These are phyloP conservation scores for Viola pubescens DNA, from an alignment of 441 rosid species.

Conservation along the genomic window DNA sequence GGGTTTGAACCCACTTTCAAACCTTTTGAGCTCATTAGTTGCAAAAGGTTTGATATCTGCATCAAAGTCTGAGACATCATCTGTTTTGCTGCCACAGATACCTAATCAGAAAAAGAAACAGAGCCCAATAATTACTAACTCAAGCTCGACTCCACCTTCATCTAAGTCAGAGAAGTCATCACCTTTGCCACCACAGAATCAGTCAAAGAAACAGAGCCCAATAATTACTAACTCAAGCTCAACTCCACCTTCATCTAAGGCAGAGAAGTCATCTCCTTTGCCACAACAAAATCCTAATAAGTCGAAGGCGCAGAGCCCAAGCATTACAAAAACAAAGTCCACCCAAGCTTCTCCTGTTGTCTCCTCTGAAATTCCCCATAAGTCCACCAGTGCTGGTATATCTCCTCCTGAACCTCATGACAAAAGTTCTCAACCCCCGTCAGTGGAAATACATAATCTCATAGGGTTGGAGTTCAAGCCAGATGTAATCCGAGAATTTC, in stretches of 20 bases:
- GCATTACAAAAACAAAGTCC: background rate
- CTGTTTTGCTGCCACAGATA: slow-evolving; percentile 25
- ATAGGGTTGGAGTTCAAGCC: slow-evolving; percentile 77
- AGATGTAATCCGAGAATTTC: slow-evolving; percentile 68
- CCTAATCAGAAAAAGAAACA: slow-evolving; percentile 28
- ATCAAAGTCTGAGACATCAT: slow-evolving; percentile 45
- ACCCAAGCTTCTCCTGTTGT: slow-evolving; percentile 19
- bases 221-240: no score
- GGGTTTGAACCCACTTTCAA: slow-evolving; percentile 56
- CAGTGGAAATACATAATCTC: slow-evolving; percentile 33
- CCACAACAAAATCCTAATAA: background rate
- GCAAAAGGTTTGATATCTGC: slow-evolving; percentile 90
- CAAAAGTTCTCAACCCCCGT: slow-evolving; percentile 25
- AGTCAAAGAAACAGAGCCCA: slow-evolving; percentile 1
- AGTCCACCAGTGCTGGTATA: slow-evolving; percentile 26
- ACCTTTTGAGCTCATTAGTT: slow-evolving; percentile 80
- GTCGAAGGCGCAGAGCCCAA: background rate
- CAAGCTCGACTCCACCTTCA: no score
- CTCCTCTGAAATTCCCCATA: slow-evolving; percentile 19
- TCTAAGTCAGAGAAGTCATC: background rate
- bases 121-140: background rate
- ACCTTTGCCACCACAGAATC: slow-evolving; percentile 4
- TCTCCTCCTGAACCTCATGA: slow-evolving; percentile 29
- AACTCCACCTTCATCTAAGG: background rate
- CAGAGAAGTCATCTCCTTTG: background rate